Conservation (phyloP, 192 early-diverging fungal species). For the Rhizophagus clarus region DNA sequence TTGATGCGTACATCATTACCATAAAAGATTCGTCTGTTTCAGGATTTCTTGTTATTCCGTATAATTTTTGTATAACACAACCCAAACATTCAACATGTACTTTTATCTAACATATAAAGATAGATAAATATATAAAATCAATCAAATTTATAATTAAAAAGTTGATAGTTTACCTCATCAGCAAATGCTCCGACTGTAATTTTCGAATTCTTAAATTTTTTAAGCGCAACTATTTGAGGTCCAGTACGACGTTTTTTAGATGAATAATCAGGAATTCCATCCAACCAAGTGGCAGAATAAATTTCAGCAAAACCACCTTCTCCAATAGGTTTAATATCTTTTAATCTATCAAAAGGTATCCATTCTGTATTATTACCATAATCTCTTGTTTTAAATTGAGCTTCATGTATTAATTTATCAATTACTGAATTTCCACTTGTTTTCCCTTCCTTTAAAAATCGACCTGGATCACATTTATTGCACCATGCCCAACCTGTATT, state of each 20-base stretch:
- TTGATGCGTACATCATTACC: background rate
- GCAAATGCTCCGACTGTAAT: background rate
- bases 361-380: background rate
- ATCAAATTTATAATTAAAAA: background rate
- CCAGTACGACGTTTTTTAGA: too few species aligned
- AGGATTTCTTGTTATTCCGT: constrained; percentile 16
- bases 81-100: too few species aligned
- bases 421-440: too few species aligned
- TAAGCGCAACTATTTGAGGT: background rate
- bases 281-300: background rate
- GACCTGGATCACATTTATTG: too few species aligned
- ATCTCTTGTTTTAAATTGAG: background rate
- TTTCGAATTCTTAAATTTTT: background rate
- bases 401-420: too few species aligned
- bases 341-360: background rate
- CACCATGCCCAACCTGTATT: too few species aligned
- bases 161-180: background rate
- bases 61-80: background rate
- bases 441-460: too few species aligned
- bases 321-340: background rate
- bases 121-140: background rate
- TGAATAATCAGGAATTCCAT: background rate
- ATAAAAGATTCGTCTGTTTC: background rate
- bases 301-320: constrained; percentile 10
- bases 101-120: background rate